Evolutionary conservation across 2,329 filamentous ascomycete genomes (phyloP).

Genomic region (Arachnopeziza araneosa): DNA sequence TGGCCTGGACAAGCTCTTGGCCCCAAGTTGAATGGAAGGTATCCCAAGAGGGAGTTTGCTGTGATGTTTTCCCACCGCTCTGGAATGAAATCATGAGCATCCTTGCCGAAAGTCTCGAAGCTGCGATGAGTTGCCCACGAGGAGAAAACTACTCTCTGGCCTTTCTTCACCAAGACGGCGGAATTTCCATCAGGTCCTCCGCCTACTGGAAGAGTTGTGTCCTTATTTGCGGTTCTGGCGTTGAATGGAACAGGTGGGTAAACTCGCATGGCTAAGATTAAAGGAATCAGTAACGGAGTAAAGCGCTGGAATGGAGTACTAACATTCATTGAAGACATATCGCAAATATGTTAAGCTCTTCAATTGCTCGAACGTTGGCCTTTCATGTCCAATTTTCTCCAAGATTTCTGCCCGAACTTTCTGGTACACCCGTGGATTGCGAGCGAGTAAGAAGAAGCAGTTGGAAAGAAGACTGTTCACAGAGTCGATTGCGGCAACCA

Average conservation of each 20-base stretch:
- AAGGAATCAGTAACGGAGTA: neutral
- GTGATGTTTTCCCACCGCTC: conserved; percentile 54
- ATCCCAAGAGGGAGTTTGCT: conserved; percentile 24
- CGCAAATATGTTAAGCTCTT: neutral
- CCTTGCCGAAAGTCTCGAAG: conserved; percentile 56
- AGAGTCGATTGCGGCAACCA: neutral
- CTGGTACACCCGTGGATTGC: neutral
- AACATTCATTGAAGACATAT: conserved; percentile 2
- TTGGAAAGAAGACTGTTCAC: neutral
- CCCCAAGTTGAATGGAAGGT: conserved; percentile 62
- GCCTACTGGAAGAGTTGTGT: conserved; percentile 14
- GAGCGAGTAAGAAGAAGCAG: neutral
- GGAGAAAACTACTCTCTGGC: conserved; percentile 5
- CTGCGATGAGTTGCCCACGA: neutral
- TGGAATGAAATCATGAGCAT: conserved; percentile 64
- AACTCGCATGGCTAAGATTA: conserved; percentile 14
- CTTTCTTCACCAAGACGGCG: conserved; percentile 12
- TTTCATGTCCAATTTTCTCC: neutral
- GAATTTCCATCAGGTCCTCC: conserved; percentile 10
- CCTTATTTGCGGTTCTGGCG: conserved; percentile 8
- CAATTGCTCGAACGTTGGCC: neutral
- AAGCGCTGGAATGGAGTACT: neutral
- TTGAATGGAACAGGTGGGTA: conserved; percentile 19
- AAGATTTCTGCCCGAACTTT: neutral
- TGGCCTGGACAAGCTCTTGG: conserved; percentile 63